A percentile compares a stretch with the other conserved stretches of the same genome.
Conservation (phyloP, 2,329 filamentous ascomycete species). For the Geosmithia flava region DNA sequence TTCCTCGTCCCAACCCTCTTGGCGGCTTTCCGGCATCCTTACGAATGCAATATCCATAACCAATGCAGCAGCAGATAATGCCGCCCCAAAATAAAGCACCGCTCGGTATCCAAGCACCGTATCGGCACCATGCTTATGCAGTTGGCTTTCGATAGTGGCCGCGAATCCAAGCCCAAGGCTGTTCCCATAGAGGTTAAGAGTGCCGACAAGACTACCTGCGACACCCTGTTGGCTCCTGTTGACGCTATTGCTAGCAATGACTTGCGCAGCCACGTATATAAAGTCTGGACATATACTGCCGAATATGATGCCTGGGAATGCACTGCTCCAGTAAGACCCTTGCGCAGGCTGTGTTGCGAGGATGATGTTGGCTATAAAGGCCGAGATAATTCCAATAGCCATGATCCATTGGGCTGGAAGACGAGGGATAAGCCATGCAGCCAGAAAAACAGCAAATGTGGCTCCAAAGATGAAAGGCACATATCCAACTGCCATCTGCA, state of each 20-base stretch:
- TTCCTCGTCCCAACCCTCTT: slow-evolving; percentile 16
- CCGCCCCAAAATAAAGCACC: slow-evolving; percentile 27
- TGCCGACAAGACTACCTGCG: slow-evolving; percentile 34
- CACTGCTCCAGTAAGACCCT: slow-evolving; percentile 25
- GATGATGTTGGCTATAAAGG: slow-evolving; percentile 8
- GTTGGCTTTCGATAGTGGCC: slow-evolving; percentile 18
- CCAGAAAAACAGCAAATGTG: slow-evolving; percentile 21
- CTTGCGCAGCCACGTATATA: slow-evolving; percentile 35
- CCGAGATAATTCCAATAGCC: slow-evolving; percentile 22
- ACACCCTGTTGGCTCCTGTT: slow-evolving; percentile 33
- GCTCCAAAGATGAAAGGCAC: slow-evolving; percentile 27
- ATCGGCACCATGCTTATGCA: slow-evolving; percentile 2
- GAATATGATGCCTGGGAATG: slow-evolving; percentile 24
- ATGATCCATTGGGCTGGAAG: slow-evolving; percentile 34
- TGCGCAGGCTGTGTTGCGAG: slow-evolving; percentile 29
- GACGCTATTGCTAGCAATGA: slow-evolving; percentile 40
- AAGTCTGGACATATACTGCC: slow-evolving; percentile 31
- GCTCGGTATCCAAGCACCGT: slow-evolving; percentile 19
- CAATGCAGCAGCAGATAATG: slow-evolving; percentile 17
- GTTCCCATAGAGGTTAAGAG: slow-evolving; percentile 17
- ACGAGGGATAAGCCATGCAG: slow-evolving; percentile 31
- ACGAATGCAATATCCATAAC: slow-evolving; percentile 23
- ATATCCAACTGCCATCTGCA: slow-evolving; percentile 22
- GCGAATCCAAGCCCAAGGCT: slow-evolving; percentile 18
- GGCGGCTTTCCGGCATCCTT: slow-evolving; percentile 25